phyloP scores from a whole-genome alignment of 1,139 yeast genomes.

The Sugiyamaella xylanicola region DNA sequence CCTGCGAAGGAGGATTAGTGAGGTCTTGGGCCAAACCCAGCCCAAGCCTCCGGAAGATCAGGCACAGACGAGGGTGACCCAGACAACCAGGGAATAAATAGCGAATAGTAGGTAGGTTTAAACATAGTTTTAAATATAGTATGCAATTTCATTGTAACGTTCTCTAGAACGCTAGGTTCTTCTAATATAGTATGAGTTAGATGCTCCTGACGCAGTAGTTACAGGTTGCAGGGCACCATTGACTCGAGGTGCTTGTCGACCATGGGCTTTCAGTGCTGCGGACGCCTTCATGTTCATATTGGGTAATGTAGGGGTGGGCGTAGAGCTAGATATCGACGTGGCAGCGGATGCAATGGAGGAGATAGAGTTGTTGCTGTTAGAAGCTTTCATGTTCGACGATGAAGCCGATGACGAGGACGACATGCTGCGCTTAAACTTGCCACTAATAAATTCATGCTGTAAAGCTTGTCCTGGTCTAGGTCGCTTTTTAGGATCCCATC shows the following conservation, averaged over 20 bases:
- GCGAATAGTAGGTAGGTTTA: no score
- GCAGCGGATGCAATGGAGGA: slow-evolving; percentile 10
- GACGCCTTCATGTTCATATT: neutral
- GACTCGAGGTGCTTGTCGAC: neutral
- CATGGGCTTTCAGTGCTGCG: neutral
- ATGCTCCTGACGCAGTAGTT: neutral
- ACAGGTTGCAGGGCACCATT: neutral
- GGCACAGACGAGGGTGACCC: no score
- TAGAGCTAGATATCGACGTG: neutral
- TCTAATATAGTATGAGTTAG: slow-evolving; percentile 1
- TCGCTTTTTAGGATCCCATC: slow-evolving; percentile 60
- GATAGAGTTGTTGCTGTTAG: slow-evolving; percentile 4
- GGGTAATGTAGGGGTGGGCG: neutral
- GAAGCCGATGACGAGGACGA: slow-evolving; percentile 14
- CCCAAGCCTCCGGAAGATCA: no score
- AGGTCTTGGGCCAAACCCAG: no score
- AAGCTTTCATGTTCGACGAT: slow-evolving; percentile 6
- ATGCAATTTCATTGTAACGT: neutral
- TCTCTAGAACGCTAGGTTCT: neutral
- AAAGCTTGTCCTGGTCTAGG: slow-evolving; percentile 50
- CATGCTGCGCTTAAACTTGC: slow-evolving; percentile 22
- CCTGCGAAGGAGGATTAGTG: no score
- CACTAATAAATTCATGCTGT: slow-evolving; percentile 46
- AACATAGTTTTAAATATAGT: no score
- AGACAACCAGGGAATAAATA: no score